Evolutionary conservation across 2,329 filamentous ascomycete species (phyloP).

Genomic region (Biscogniauxia mediterranea): DNA sequence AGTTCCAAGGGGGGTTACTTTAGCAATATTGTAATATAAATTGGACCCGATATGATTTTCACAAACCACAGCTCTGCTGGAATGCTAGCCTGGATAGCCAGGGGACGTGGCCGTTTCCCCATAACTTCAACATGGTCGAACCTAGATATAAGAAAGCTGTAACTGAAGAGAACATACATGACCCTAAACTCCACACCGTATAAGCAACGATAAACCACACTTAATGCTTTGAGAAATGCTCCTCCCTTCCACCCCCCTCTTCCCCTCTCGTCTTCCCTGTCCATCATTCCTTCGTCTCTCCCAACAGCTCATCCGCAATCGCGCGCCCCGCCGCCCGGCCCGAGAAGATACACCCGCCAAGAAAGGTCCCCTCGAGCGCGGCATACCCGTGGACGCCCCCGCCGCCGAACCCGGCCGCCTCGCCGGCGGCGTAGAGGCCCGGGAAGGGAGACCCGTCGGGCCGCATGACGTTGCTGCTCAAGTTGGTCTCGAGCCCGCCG

Average conservation of each 20-base stretch:
- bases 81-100: too few relatives aligned
- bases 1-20: too few relatives aligned
- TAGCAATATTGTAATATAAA: too few relatives aligned
- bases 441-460: slow-evolving; percentile 48
- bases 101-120: too few relatives aligned
- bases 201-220: not conserved
- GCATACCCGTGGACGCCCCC: slow-evolving; percentile 63
- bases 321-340: slow-evolving; percentile 55
- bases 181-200: not conserved
- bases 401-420: slow-evolving; percentile 60
- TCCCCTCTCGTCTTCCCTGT: too few relatives aligned
- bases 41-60: too few relatives aligned
- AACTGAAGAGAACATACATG: not conserved
- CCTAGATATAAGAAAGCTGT: too few relatives aligned
- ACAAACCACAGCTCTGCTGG: too few relatives aligned
- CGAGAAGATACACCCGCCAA: slow-evolving; percentile 63
- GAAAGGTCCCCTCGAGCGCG: slow-evolving; percentile 60
- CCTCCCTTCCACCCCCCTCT: too few relatives aligned
- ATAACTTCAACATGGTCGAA: too few relatives aligned
- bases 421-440: slow-evolving; percentile 59
- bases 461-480: slow-evolving; percentile 54
- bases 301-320: slow-evolving; percentile 47
- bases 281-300: slow-evolving; percentile 4
- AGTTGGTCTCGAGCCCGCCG: slow-evolving; percentile 58
- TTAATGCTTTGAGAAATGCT: too few relatives aligned